These are phyloP conservation scores for Podospora pseudopauciseta DNA, from an alignment of 495 filamentous ascomycete species.

Conservation along the genomic window DNA sequence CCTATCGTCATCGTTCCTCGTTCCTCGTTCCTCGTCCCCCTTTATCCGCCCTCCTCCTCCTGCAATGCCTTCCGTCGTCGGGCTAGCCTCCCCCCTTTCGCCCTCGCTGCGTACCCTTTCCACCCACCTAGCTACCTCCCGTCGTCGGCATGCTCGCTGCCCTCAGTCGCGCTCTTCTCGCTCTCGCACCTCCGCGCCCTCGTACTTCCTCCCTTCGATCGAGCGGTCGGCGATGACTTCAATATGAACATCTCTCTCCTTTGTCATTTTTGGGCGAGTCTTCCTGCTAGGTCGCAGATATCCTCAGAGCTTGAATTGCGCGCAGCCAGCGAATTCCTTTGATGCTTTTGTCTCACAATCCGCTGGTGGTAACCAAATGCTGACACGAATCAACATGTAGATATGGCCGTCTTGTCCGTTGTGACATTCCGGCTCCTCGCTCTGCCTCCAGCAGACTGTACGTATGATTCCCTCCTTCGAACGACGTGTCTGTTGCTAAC, in stretches of 20 bases:
- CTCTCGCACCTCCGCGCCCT: slow-evolving; percentile 32
- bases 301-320: slow-evolving; percentile 26
- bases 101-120: slow-evolving; percentile 34
- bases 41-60: slow-evolving; percentile 37
- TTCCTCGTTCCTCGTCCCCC: slow-evolving; percentile 29
- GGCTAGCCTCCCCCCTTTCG: slow-evolving; percentile 29
- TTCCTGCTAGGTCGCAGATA: slow-evolving; percentile 33
- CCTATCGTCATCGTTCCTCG: slow-evolving; percentile 20
- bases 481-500: background rate
- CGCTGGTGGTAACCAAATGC: slow-evolving; percentile 29
- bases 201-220: slow-evolving; percentile 46
- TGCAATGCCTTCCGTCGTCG: slow-evolving; percentile 18
- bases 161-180: slow-evolving; percentile 21
- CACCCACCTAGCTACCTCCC: slow-evolving; percentile 26
- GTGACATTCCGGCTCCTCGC: slow-evolving; percentile 94
- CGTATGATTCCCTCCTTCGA: slow-evolving; percentile 41
- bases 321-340: slow-evolving; percentile 23
- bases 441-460: slow-evolving; percentile 91
- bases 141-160: slow-evolving; percentile 34
- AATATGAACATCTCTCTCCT: slow-evolving; percentile 21
- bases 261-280: slow-evolving; percentile 36
- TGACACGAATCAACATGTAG: slow-evolving; percentile 52
- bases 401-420: slow-evolving; percentile 97
- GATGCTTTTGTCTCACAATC: slow-evolving; percentile 18
- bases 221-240: slow-evolving; percentile 52